Percentiles rank a stretch among this genome's conserved stretches.
phyloP scores from a whole-genome alignment of 805 yeast species.

The Sugiyamaella floridensis region DNA sequence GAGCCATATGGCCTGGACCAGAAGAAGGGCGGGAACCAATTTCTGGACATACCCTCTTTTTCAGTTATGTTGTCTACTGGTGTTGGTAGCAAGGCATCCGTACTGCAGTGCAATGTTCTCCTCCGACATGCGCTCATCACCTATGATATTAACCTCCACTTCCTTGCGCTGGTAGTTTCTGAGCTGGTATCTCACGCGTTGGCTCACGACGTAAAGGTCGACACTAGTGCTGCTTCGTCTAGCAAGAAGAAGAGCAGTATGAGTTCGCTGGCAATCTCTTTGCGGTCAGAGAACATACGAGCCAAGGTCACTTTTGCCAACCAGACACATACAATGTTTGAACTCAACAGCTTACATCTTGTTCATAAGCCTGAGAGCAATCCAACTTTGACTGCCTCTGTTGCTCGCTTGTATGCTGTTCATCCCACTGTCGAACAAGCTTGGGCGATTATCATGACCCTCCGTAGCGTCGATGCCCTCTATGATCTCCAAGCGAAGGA shows the following conservation, averaged over 20 bases:
- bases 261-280: constrained; percentile 24
- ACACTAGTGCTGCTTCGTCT: not conserved
- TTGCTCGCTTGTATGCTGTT: constrained; percentile 40
- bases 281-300: constrained; percentile 23
- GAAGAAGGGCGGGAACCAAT: constrained; percentile 13
- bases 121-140: constrained; percentile 19
- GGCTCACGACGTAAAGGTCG: constrained; percentile 11
- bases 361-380: constrained; percentile 24
- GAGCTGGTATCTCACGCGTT: constrained; percentile 41
- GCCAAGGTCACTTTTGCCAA: constrained; percentile 41
- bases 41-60: constrained; percentile 24
- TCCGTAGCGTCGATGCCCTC: constrained; percentile 23
- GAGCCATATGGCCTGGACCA: constrained; percentile 22
- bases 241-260: not conserved
- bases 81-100: constrained; percentile 5
- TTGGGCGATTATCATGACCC: constrained; percentile 32
- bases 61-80: constrained; percentile 20
- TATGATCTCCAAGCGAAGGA: constrained; percentile 6
- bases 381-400: constrained; percentile 32
- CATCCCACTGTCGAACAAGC: constrained; percentile 40
- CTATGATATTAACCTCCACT: constrained; percentile 35
- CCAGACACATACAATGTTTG: constrained; percentile 42
- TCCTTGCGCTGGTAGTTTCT: constrained; percentile 39
- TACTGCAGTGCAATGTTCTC: constrained; percentile 18
- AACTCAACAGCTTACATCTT: constrained; percentile 33